These are phyloP conservation scores for Magnolia changhungtana DNA, from an alignment of 164 flowering plant species.

Conservation along the genomic window DNA sequence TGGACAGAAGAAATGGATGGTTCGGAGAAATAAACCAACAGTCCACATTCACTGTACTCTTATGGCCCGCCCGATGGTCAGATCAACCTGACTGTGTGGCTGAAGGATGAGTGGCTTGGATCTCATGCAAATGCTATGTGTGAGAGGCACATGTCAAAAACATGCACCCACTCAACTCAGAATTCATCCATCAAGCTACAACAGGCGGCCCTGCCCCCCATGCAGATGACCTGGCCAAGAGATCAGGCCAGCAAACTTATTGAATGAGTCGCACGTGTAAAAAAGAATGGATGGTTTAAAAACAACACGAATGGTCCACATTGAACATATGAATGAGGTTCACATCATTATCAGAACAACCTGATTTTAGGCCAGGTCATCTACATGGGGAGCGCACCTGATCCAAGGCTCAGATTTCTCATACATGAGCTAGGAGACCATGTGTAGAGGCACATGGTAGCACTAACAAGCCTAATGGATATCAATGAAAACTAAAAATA, in stretches of 20 bases:
- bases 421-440: background rate
- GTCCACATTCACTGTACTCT: too few relatives aligned
- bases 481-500: too few relatives aligned
- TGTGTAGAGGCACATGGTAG: background rate
- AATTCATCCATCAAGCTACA: background rate
- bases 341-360: background rate
- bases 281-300: too few relatives aligned
- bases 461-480: too few relatives aligned
- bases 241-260: background rate
- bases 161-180: background rate
- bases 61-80: background rate
- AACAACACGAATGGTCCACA: background rate
- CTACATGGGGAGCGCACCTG: background rate
- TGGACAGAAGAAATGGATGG: too few relatives aligned
- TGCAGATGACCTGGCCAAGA: background rate
- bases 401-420: background rate
- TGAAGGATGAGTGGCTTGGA: too few relatives aligned
- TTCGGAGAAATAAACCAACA: too few relatives aligned
- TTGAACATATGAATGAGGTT: background rate
- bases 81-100: background rate
- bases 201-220: background rate
- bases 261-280: background rate
- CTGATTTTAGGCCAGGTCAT: background rate
- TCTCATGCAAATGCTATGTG: background rate
- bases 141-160: background rate